Evolutionary conservation across 2,329 filamentous ascomycete species (phyloP).

Genomic region (Botrytis deweyae): DNA sequence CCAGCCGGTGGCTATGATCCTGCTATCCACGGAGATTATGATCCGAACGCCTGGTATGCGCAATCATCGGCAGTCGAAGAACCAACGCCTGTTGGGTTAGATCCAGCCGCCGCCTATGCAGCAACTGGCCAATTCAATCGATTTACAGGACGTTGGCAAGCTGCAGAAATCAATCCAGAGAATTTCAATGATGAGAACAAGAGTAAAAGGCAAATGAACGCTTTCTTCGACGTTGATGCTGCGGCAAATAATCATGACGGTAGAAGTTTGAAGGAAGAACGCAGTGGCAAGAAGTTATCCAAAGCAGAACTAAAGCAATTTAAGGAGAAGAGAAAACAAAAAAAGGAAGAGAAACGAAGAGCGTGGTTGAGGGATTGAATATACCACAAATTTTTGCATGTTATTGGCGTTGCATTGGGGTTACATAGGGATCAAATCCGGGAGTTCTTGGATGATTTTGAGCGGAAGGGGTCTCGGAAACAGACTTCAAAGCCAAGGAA

Average conservation of each 20-base stretch:
- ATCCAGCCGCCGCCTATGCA: conserved; percentile 56
- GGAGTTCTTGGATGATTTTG: conserved; percentile 12
- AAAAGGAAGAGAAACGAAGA: conserved; percentile 90
- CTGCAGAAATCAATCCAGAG: conserved; percentile 64
- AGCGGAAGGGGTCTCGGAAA: not conserved
- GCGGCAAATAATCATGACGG: conserved; percentile 90
- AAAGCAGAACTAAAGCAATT: conserved; percentile 88
- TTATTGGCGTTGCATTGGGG: not conserved
- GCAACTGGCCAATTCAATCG: conserved; percentile 82
- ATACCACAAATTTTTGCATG: conserved; percentile 11
- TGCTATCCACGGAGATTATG: conserved; percentile 93
- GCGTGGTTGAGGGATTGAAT: conserved; percentile 65
- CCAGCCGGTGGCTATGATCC: conserved; percentile 84
- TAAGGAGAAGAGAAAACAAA: conserved; percentile 83
- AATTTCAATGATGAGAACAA: conserved; percentile 86
- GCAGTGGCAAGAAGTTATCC: conserved; percentile 76
- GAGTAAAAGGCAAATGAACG: conserved; percentile 82
- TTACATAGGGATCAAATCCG: not conserved
- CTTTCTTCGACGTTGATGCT: conserved; percentile 93
- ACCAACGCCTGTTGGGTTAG: conserved; percentile 38
- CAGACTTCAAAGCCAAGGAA: not conserved
- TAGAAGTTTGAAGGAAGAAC: conserved; percentile 85
- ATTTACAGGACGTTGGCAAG: conserved; percentile 83
- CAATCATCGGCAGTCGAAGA: conserved; percentile 50
- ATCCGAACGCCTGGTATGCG: conserved; percentile 93